Evolutionary conservation across 805 yeast genomes (phyloP).

Genomic region (Spathaspora hagerdaliae): DNA sequence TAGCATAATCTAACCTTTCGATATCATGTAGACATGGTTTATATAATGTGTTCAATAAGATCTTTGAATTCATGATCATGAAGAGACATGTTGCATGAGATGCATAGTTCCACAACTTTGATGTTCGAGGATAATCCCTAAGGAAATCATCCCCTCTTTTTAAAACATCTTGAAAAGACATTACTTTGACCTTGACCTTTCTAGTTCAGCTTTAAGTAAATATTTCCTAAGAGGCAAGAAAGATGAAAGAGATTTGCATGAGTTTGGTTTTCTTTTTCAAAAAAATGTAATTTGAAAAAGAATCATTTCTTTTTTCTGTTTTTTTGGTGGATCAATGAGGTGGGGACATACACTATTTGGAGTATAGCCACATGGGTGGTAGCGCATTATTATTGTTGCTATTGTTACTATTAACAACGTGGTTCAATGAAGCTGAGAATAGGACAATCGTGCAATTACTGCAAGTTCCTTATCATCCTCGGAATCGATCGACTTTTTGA

Average conservation of each 20-base stretch:
- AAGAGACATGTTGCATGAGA: constrained; percentile 67
- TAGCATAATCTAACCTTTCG: constrained; percentile 61
- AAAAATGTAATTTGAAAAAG: no score
- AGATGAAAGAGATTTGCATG: no score
- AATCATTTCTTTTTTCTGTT: no score
- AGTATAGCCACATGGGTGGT: no score
- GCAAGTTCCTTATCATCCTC: not conserved
- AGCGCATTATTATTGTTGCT: no score
- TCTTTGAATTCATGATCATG: constrained; percentile 62
- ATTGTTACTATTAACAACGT: no score
- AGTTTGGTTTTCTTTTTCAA: no score
- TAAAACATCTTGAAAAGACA: constrained; percentile 70
- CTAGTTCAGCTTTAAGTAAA: no score
- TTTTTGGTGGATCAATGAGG: no score
- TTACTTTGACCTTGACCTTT: constrained; percentile 14
- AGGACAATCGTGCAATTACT: not conserved
- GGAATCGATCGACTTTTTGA: not conserved
- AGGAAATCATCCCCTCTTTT: constrained; percentile 72
- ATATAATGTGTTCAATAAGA: constrained; percentile 58
- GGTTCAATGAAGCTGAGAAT: not conserved
- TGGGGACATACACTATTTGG: no score
- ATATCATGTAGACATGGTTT: constrained; percentile 59
- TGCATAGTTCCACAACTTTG: constrained; percentile 59
- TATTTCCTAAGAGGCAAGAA: no score
- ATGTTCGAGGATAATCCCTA: constrained; percentile 54